These are phyloP conservation scores for Teratosphaeria viscida DNA, from an alignment of 2,329 filamentous ascomycete species.

Conservation along the genomic window DNA sequence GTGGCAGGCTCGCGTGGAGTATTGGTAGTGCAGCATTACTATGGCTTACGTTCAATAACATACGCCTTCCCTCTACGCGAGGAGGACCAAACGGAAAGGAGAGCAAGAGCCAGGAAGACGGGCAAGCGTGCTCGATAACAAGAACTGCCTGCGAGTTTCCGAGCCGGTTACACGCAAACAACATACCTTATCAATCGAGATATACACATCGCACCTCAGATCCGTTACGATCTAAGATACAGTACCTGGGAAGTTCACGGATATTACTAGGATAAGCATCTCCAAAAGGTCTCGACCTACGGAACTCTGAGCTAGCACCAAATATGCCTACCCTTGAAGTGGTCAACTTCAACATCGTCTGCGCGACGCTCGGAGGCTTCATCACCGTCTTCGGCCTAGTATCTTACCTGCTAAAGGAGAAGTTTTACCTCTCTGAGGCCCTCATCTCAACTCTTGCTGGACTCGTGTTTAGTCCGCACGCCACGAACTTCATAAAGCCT, in stretches of 20 bases:
- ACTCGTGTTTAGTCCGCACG: constrained; percentile 67
- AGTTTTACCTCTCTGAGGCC: constrained; percentile 83
- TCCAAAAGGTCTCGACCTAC: neutral
- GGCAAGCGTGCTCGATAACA: constrained; percentile 14
- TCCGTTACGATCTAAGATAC: neutral
- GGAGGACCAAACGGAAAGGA: neutral
- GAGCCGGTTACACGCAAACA: neutral
- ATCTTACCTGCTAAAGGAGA: constrained; percentile 81
- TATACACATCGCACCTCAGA: neutral
- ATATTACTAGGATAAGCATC: neutral
- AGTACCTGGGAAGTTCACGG: neutral
- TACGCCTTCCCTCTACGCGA: constrained; percentile 5
- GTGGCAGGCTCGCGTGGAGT: neutral
- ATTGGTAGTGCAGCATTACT: neutral
- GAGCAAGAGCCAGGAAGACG: constrained; percentile 3
- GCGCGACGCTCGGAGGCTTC: constrained; percentile 73
- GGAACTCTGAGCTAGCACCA: neutral
- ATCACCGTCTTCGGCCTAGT: constrained; percentile 84
- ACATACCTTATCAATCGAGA: neutral
- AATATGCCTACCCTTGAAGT: constrained; percentile 53
- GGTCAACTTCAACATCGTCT: constrained; percentile 75
- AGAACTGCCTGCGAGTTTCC: neutral
- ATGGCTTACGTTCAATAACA: constrained; percentile 18
- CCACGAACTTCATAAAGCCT: constrained; percentile 61
- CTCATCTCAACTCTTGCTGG: constrained; percentile 78